Evolutionary conservation across 1,284 basidiomycete genomes (phyloP).

Genomic region (Ustilago tritici): DNA sequence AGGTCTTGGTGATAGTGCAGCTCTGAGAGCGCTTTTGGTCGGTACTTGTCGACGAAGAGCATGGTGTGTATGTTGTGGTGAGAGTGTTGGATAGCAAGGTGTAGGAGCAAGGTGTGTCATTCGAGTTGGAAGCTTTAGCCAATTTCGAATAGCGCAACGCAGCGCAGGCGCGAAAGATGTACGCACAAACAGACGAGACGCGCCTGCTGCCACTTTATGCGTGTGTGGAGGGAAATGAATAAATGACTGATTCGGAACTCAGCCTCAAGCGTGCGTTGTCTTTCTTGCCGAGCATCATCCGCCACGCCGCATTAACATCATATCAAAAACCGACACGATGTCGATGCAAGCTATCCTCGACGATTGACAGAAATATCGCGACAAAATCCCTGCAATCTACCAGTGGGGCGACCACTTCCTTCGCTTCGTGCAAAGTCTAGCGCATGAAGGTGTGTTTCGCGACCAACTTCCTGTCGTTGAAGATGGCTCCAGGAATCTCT

Average conservation of each 20-base stretch:
- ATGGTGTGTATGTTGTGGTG: conserved; percentile 25
- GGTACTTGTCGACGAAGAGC: conserved; percentile 76
- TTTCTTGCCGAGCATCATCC: not conserved
- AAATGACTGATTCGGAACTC: conserved; percentile 2
- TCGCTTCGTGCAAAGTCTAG: not conserved
- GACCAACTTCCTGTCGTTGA: not conserved
- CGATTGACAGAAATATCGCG: conserved; percentile 3
- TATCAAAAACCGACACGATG: not conserved
- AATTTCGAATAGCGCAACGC: not conserved
- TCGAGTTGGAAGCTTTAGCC: conserved; percentile 1
- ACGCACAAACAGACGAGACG: not conserved
- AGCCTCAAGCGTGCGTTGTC: not conserved
- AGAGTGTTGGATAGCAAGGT: not conserved
- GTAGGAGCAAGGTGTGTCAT: conserved; percentile 2
- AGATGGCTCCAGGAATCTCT: not conserved
- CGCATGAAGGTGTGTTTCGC: conserved; percentile 2
- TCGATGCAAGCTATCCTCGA: not conserved
- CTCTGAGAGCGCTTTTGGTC: conserved; percentile 84
- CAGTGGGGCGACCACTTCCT: not conserved
- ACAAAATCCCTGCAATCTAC: not conserved
- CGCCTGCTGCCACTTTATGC: conserved; percentile 6
- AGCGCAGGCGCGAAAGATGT: conserved; percentile 5
- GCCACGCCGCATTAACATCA: conserved; percentile 8
- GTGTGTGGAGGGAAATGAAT: conserved; percentile 2
- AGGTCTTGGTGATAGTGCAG: conserved; percentile 90